Evolutionary conservation across 139 green algal genomes (phyloP).

Genomic region (Haematococcus sp.): DNA sequence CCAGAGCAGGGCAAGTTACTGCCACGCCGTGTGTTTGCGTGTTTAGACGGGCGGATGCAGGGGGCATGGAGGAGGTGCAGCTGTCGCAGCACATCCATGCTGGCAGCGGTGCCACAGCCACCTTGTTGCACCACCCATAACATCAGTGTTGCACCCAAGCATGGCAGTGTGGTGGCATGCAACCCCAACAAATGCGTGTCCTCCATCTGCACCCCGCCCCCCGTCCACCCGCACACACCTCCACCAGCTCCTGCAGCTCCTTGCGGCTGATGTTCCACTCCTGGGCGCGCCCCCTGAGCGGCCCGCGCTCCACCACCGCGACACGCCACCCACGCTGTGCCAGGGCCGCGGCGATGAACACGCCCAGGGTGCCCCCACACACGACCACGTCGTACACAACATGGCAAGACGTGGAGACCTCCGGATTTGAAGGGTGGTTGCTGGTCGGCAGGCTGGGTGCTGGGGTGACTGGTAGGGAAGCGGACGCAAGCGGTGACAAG

Average conservation of each 20-base stretch:
- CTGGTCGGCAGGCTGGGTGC: not conserved
- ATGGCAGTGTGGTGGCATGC: no score
- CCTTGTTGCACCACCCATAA: no score
- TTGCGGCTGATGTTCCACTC: slow-evolving; percentile 88
- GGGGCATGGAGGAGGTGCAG: no score
- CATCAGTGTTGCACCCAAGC: no score
- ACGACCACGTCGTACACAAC: slow-evolving; percentile 75
- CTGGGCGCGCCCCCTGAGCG: slow-evolving; percentile 68
- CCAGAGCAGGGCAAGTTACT: not conserved
- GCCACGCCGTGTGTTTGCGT: not conserved
- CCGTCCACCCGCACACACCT: slow-evolving; percentile 16
- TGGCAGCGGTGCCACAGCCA: no score
- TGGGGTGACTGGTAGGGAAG: not conserved
- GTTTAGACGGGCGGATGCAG: not conserved
- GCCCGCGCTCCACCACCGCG: slow-evolving; percentile 85
- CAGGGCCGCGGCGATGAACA: slow-evolving; percentile 80
- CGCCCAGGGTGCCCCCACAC: slow-evolving; percentile 76
- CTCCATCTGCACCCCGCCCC: not conserved
- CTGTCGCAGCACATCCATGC: no score
- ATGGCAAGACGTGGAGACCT: no score
- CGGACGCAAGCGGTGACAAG: not conserved
- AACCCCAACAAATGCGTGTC: no score
- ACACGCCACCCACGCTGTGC: slow-evolving; percentile 69
- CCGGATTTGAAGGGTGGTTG: no score
- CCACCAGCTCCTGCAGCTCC: slow-evolving; percentile 72